Base-by-base conservation (phyloP, 345 rosid species). In the Eucalyptus pauciflora region DNA sequence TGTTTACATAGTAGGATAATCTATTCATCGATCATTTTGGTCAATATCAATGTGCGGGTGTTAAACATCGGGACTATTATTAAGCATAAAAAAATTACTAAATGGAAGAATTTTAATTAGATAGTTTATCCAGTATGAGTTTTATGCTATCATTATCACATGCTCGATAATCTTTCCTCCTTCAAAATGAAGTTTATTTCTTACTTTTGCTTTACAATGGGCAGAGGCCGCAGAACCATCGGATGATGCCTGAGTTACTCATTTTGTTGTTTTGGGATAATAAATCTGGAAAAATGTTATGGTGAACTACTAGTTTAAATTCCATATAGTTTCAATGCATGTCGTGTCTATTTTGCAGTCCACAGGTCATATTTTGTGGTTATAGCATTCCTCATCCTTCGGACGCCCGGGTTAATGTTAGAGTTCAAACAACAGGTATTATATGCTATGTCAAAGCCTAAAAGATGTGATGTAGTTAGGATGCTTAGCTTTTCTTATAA, bases 351-450 rank as follows among this genome's bases (percentile, higher is more conserved):
- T 90, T 91, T 86, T 94, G 94, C 96, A 97, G 98, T 90, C 97
- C 99, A 45, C 94, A 98, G 90, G 97, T 96, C 31, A 89, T 94
- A 14, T 89, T 93, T 86, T 94, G 93, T 87, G 97, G 95, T 31
- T 97, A 98, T 93, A 96, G 96, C 90, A 97, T 98, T 86, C 99
- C 97, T 87, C 99, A 97, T 94, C 99, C 99, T 87, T 97, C 97
- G 50, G 94, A 94, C 88, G 97, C 99, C 88, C 90, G 89, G 33
- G 96, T 98, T 88, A 94, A 93, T 88, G 90, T 97, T 86, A 94
- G 95, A 86, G 97, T 98, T 54, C 99, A 98, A 91, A 98, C 99
- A 48, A 95, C 99, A 90, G 99, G 99, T 97, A 92, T 89, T 71
- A 11, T 41, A 29, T 46, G 9, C 48, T 9, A 7, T 4, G 41